phyloP scores from a whole-genome alignment of 2,329 filamentous ascomycete genomes.

The Talaromyces sp. region DNA sequence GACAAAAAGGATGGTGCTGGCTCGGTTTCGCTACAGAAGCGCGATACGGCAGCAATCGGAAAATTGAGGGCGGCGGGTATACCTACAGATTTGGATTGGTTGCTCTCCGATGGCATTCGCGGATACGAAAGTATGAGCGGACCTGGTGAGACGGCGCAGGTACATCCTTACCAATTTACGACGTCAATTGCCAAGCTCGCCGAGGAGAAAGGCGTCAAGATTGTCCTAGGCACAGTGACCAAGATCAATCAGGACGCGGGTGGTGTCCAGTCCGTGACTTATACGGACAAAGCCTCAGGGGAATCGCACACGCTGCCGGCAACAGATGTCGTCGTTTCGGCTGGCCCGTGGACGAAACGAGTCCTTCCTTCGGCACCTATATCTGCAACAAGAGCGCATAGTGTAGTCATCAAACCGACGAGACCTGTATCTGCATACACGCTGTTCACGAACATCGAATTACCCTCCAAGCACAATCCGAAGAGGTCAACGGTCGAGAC shows the following conservation, averaged over 20 bases:
- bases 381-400: slow-evolving; percentile 59
- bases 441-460: slow-evolving; percentile 75
- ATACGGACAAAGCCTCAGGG: slow-evolving; percentile 52
- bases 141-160: slow-evolving; percentile 78
- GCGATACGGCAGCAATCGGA: slow-evolving; percentile 49
- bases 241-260: slow-evolving; percentile 55
- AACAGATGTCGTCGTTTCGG: slow-evolving; percentile 58
- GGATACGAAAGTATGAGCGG: slow-evolving; percentile 82
- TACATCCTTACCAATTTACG: slow-evolving; percentile 90
- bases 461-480: slow-evolving; percentile 55
- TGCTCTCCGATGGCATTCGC: slow-evolving; percentile 63
- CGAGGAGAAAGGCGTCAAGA: slow-evolving; percentile 62
- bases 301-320: slow-evolving; percentile 52
- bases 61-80: slow-evolving; percentile 58
- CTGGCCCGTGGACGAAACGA: slow-evolving; percentile 59
- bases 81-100: slow-evolving; percentile 80
- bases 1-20: slow-evolving; percentile 30
- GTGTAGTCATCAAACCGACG: slow-evolving; percentile 58
- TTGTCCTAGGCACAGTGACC: slow-evolving; percentile 67
- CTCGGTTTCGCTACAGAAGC: slow-evolving; percentile 55
- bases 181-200: slow-evolving; percentile 77
- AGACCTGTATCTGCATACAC: slow-evolving; percentile 49
- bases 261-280: slow-evolving; percentile 60
- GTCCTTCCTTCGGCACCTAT: slow-evolving; percentile 57
- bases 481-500: slow-evolving; percentile 62